Base-by-base conservation (phyloP, 345 rosid genomes). In the Pugionium cornutum region DNA sequence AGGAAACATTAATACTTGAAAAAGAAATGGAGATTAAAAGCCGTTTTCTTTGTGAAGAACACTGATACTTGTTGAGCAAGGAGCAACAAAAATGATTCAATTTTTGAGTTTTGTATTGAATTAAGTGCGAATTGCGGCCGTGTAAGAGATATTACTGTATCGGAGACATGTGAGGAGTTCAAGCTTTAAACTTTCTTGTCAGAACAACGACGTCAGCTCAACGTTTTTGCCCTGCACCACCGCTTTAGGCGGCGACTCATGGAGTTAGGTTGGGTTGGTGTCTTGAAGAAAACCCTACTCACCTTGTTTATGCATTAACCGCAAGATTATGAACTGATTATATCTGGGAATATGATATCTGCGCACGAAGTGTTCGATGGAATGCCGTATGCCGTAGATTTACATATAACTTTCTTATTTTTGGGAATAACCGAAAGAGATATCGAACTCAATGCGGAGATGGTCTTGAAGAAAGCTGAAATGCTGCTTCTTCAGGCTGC, bases 401-500 rank as follows among this genome's bases (percentile, higher is more conserved):
- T 9, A 65, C 96, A 7, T 91, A 82, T 64, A 88, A 88, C 71
- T 67, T 86, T 70, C 67, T 88, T 25, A 81, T 86, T 50, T 83
- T 89, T 54, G 94, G 91, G 29, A 57, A 79, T 35, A 72, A 79
- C 10, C 81, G 78, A 58, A 67, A 75, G 25, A 67, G 85, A 82
- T 49, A 53, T 89, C 6, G 51, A 36, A 36, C 70, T 81, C 51
- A 89, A 89, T 59, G 47, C 58, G 30, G 77, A 83, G 68, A 79
- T 91, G 90, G 76, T 80, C 43, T 76, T 89, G 25, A 65, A 81
- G 9, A 82, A 87, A 76, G 97, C 91, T 1, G 89, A 86, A 60
- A 78, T 53, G 40, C 75, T 92, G 72, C 79, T 83, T 68, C 82
- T 67, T 53, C 81, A 70, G 68, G 76, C 81, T 76, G 81, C 78